Evolutionary conservation across 768 basidiomycete genomes (phyloP), one percentile per base, ranked within the genome.

Genomic region (Tremella fuciformis): DNA sequence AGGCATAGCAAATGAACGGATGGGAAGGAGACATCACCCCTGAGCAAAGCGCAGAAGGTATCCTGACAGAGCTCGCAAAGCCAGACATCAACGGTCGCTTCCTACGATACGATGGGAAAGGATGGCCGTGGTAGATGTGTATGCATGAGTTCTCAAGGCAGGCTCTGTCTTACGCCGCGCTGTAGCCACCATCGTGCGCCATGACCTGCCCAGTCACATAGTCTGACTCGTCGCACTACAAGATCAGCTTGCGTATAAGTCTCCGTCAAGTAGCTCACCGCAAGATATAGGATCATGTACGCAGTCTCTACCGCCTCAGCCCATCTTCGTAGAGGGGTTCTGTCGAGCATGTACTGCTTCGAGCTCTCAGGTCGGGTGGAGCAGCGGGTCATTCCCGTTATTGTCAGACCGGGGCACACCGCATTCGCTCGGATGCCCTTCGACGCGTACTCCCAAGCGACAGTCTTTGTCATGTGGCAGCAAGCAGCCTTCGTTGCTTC

Each of bases 401-500:
- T 22, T 3, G 38, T 25, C 21, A 39, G 38, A 9, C 56, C 65
- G 7, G 65, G 65, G 16, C 55, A 54, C 11, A 63, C 40, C 13
- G 37, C 44, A 56, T 66, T 66, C 49, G 60, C 50, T 2, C 65
- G 55, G 41, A 66, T 58, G 3, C 62, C 62, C 21, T 54, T 42
- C 18, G 47, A 25, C 0, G 59, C 65, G 56, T 59, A 65, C 39
- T 63, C 58, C 11, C 25, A 29, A 2, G 62, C 58, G 13, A 48
- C 38, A 19, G 38, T 42, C 48, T 61, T 53, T 8, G 55, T 39
- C 22, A 66, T 53, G 19, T 51, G 49, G 4, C 55, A 58, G 3
- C 59, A 55, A 3, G 62, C 65, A 0, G 65, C 62, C 48, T 59
- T 61, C 8, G 59, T 50, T 3, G 58, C 56, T 50, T 66, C 63